Percentiles rank a stretch among this genome's conserved stretches.
These are phyloP conservation scores for Ochromonas danica DNA, from an alignment of 108 stramenopile species.

Conservation along the genomic window DNA sequence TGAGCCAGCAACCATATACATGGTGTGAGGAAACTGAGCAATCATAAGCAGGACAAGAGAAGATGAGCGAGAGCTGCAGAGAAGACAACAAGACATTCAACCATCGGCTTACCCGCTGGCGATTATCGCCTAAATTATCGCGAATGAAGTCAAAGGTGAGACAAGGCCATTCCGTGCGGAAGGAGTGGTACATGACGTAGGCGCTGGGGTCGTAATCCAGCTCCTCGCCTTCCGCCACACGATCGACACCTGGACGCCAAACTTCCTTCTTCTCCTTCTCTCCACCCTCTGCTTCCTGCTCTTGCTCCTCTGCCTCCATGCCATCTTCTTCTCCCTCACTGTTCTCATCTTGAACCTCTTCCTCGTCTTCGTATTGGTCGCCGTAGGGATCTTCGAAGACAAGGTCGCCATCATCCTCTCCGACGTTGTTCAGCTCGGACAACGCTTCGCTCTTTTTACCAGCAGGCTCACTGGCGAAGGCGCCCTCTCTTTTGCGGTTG, in stretches of 20 bases:
- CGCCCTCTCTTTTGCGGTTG: too few species aligned
- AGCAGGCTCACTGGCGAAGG: too few species aligned
- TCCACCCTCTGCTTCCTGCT: neutral
- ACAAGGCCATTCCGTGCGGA: constrained; percentile 90
- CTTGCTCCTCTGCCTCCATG: constrained; percentile 37
- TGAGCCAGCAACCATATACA: constrained; percentile 81
- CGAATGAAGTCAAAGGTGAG: constrained; percentile 83
- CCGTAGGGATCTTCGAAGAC: neutral
- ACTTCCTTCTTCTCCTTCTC: neutral
- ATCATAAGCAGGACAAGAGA: neutral
- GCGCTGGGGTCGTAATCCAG: constrained; percentile 91
- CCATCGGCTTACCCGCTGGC: constrained; percentile 53
- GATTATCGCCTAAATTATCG: constrained; percentile 75
- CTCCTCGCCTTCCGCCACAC: constrained; percentile 56
- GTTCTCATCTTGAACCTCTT: constrained; percentile 69
- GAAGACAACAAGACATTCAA: neutral
- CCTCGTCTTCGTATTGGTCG: constrained; percentile 49
- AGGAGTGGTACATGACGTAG: constrained; percentile 92
- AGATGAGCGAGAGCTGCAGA: neutral
- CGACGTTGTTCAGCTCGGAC: neutral
- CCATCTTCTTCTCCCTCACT: constrained; percentile 78
- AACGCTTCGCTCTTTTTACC: too few species aligned
- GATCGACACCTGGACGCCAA: constrained; percentile 43
- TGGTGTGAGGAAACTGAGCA: constrained; percentile 71
- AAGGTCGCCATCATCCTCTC: neutral